Percentiles rank a stretch among this genome's conserved stretches.
Conservation (phyloP, 208 protist genomes). For the Hexamita inflata region DNA sequence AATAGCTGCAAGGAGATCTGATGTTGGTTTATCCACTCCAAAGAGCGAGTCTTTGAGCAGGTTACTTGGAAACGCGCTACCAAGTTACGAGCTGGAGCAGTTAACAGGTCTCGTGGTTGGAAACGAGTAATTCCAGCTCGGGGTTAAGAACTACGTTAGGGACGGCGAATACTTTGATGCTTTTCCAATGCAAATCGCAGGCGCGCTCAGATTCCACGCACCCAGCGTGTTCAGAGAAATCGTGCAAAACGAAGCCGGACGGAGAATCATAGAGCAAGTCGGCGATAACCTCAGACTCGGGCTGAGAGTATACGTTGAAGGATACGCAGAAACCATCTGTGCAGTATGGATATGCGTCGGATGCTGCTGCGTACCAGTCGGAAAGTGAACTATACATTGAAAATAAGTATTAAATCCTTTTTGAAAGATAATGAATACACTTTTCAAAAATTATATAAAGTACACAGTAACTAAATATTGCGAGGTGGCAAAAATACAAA, state of each 20-base stretch:
- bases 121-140: neutral
- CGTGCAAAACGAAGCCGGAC: neutral
- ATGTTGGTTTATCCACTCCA: neutral
- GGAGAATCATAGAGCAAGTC: neutral
- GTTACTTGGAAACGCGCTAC: neutral
- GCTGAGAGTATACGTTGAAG: neutral
- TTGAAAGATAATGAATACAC: too few species aligned
- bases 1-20: neutral
- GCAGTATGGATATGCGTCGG: neutral
- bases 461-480: too few species aligned
- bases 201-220: neutral
- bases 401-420: too few species aligned
- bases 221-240: neutral
- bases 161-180: neutral
- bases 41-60: neutral
- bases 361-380: too few species aligned
- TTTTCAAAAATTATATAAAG: too few species aligned
- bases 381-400: too few species aligned
- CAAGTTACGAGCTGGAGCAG: neutral
- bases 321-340: neutral
- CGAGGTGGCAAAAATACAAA: too few species aligned
- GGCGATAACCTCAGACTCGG: neutral
- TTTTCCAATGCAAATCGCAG: neutral
- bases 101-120: neutral
- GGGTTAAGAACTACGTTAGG: neutral